Conservation (phyloP, 768 basidiomycete genomes). For the Boletus sensibilis region DNA sequence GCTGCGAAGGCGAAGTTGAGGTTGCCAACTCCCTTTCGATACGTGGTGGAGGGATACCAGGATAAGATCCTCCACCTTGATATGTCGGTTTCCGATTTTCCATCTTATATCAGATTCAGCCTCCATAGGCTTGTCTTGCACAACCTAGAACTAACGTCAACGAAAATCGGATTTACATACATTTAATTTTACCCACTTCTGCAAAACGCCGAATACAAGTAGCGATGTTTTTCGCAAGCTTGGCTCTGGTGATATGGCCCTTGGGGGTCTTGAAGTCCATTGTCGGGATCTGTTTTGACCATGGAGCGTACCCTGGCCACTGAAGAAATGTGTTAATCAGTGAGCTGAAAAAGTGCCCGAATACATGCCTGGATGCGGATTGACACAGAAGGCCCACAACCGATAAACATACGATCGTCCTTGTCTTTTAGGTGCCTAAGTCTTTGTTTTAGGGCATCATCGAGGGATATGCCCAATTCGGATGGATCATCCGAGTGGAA, state of each 20-base stretch:
- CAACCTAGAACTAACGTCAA: constrained; percentile 40
- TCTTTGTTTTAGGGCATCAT: constrained; percentile 61
- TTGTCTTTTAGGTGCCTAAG: constrained; percentile 54
- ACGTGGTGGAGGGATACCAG: constrained; percentile 82
- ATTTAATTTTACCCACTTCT: constrained; percentile 37
- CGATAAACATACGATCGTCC: constrained; percentile 66
- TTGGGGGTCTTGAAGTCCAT: constrained; percentile 79
- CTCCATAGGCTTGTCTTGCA: constrained; percentile 52
- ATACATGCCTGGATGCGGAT: constrained; percentile 67
- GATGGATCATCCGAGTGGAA: constrained; percentile 54
- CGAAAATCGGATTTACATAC: not conserved
- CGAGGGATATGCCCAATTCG: constrained; percentile 60
- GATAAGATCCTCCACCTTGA: constrained; percentile 64
- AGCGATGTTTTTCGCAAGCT: constrained; percentile 77
- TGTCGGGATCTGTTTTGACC: constrained; percentile 81
- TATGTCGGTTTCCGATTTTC: constrained; percentile 57
- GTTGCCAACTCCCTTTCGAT: constrained; percentile 81
- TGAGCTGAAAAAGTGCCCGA: not conserved
- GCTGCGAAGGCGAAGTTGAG: constrained; percentile 57
- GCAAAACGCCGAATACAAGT: constrained; percentile 74
- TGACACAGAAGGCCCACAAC: constrained; percentile 77
- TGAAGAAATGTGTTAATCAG: constrained; percentile 26
- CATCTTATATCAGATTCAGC: constrained; percentile 61
- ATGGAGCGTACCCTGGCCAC: constrained; percentile 81
- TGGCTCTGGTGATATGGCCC: constrained; percentile 70